A percentile compares a stretch with the other conserved stretches of the same genome.
These are phyloP conservation scores for Candida stauntonica DNA, from an alignment of 805 yeast genomes.

Conservation along the genomic window DNA sequence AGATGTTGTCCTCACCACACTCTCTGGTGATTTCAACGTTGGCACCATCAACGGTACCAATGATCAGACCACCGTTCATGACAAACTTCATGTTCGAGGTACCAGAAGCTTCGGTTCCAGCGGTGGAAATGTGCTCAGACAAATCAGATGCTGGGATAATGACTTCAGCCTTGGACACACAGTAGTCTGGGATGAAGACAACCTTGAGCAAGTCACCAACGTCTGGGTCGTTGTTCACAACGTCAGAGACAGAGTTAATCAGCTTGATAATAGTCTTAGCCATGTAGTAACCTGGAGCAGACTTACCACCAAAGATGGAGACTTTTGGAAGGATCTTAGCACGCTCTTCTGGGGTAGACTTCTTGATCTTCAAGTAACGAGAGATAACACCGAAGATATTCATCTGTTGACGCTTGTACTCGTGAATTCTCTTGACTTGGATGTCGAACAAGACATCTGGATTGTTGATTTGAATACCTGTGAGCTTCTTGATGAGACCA, in stretches of 20 bases:
- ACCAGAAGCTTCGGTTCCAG: constrained; percentile 96
- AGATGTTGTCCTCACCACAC: constrained; percentile 89
- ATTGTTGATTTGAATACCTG: constrained; percentile 50
- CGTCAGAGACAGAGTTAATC: constrained; percentile 75
- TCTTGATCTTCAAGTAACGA: constrained; percentile 75
- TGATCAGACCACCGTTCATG: constrained; percentile 86
- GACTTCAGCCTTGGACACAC: constrained; percentile 90
- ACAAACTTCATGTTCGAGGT: constrained; percentile 96
- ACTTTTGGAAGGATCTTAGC: constrained; percentile 65
- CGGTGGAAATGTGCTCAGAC: constrained; percentile 92
- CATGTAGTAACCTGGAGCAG: constrained; percentile 97
- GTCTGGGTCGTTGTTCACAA: constrained; percentile 73
- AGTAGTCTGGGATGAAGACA: constrained; percentile 86
- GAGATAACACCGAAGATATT: constrained; percentile 86
- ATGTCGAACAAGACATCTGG: constrained; percentile 79
- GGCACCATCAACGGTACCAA: constrained; percentile 97
- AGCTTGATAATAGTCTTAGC: constrained; percentile 88
- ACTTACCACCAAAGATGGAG: constrained; percentile 86
- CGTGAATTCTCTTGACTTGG: constrained; percentile 94
- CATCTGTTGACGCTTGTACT: constrained; percentile 91
- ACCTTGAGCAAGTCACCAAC: constrained; percentile 77
- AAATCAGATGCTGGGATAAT: constrained; percentile 87
- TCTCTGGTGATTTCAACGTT: constrained; percentile 93
- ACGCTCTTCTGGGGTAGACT: constrained; percentile 58
- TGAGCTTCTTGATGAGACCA: constrained; percentile 58